phyloP scores from a whole-genome alignment of 345 rosid species.

The Raphanus raphanistrum region DNA sequence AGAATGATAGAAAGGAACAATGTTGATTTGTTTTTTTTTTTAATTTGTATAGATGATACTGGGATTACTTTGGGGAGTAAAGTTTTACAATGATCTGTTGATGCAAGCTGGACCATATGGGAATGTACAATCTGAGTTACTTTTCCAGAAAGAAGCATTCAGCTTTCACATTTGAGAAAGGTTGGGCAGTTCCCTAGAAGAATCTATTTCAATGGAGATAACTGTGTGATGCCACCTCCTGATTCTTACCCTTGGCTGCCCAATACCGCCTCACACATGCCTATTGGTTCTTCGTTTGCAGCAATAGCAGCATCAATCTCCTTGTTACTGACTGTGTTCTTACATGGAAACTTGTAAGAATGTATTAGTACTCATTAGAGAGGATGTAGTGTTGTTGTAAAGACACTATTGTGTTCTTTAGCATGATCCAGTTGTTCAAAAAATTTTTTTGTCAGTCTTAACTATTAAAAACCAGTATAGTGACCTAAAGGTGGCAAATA shows the following conservation, averaged over 20 bases:
- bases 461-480: background rate
- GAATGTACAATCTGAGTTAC: conserved; percentile 63
- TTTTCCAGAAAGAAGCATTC: conserved; percentile 58
- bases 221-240: conserved; percentile 45
- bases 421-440: background rate
- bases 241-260: conserved; percentile 48
- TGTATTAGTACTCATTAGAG: background rate
- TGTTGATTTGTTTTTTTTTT: background rate
- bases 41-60: conserved; percentile 50
- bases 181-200: conserved; percentile 80
- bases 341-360: conserved; percentile 19
- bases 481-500: background rate
- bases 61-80: conserved; percentile 68
- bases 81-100: conserved; percentile 63
- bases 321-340: conserved; percentile 17
- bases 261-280: conserved; percentile 29
- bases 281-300: conserved; percentile 1
- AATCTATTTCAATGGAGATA: conserved; percentile 60
- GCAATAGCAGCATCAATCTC: conserved; percentile 13
- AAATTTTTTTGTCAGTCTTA: no score
- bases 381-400: background rate
- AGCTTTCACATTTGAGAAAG: conserved; percentile 61
- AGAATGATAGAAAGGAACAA: background rate
- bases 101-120: conserved; percentile 62
- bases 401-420: background rate